phyloP scores from a whole-genome alignment of 768 basidiomycete genomes.

The Astraeus odoratus region DNA sequence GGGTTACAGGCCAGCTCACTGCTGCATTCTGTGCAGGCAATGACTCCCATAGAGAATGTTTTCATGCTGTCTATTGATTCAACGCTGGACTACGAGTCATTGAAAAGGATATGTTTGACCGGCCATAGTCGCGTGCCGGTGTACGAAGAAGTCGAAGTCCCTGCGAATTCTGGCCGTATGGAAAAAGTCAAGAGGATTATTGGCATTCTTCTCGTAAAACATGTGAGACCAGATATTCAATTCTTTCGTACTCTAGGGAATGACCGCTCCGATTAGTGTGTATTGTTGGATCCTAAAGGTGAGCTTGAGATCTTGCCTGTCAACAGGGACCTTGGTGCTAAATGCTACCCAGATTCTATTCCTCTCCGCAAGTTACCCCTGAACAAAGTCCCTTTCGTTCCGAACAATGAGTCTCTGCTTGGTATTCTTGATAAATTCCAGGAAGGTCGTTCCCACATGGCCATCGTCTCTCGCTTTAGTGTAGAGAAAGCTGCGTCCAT shows the following conservation, averaged over 20 bases:
- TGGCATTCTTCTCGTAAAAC: constrained; percentile 83
- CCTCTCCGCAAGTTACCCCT: constrained; percentile 79
- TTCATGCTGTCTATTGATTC: constrained; percentile 89
- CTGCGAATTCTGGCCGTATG: constrained; percentile 31
- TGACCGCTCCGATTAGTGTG: constrained; percentile 36
- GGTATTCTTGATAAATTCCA: constrained; percentile 86
- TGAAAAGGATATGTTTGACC: constrained; percentile 68
- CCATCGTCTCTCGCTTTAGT: constrained; percentile 76
- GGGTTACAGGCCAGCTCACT: not conserved
- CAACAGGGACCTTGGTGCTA: not conserved
- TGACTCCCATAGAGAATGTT: constrained; percentile 73
- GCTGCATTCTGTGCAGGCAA: constrained; percentile 41
- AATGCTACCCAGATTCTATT: constrained; percentile 50
- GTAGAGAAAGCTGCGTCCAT: constrained; percentile 70
- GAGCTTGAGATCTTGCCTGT: not conserved
- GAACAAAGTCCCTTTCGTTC: constrained; percentile 82
- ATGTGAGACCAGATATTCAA: constrained; percentile 27
- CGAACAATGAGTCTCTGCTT: constrained; percentile 78
- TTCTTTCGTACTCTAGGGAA: not conserved
- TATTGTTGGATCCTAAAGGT: constrained; percentile 83
- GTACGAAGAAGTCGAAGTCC: constrained; percentile 68
- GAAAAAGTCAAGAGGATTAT: constrained; percentile 73
- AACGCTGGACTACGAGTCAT: constrained; percentile 70
- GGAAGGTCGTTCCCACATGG: constrained; percentile 88
- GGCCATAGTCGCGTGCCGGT: constrained; percentile 84